phyloP scores from a whole-genome alignment of 2,329 filamentous ascomycete genomes.

The Fonsecaea pedrosoi region DNA sequence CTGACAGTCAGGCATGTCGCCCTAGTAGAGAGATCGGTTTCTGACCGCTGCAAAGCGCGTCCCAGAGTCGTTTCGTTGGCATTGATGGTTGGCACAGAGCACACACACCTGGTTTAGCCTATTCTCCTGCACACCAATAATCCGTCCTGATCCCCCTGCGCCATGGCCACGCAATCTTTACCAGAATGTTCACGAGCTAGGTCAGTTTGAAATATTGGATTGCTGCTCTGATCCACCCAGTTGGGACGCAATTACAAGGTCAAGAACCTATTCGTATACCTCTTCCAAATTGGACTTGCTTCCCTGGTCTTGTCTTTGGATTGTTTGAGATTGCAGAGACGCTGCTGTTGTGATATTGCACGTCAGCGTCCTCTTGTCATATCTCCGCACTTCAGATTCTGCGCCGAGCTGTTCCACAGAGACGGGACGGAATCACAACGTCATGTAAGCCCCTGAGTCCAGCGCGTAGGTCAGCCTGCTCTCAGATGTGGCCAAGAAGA shows the following conservation, averaged over 20 bases:
- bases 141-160: neutral
- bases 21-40: neutral
- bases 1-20: neutral
- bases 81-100: neutral
- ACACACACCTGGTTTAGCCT: neutral
- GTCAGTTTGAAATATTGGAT: neutral
- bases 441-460: neutral
- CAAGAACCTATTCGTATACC: neutral
- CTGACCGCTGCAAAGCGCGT: neutral
- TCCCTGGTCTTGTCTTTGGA: neutral
- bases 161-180: neutral
- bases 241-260: neutral
- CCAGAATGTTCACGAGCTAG: neutral
- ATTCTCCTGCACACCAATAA: neutral
- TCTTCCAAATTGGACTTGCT: neutral
- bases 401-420: conserved; percentile 3
- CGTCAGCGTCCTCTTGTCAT: neutral
- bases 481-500: neutral
- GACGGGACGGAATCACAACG: neutral
- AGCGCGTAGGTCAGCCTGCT: neutral
- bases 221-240: neutral
- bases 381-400: neutral
- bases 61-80: neutral
- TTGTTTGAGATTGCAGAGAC: neutral
- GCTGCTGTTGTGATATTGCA: neutral